These are phyloP conservation scores for Brassica napus DNA, from an alignment of 345 rosid genomes.

Conservation along the genomic window Da-Ae NC_063446.1:5918001-5918500, in stretches of 20 bases:
- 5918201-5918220: constrained; percentile 16
- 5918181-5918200: neutral
- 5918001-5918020: constrained; percentile 5
- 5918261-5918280: neutral
- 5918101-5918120: constrained; percentile 2
- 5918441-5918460: neutral
- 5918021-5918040: constrained; percentile 4
- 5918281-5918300: neutral
- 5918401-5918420: neutral
- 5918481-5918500: constrained; percentile 20
- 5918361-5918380: constrained; percentile 4
- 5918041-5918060: constrained; percentile 23
- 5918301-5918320: neutral
- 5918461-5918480: constrained; percentile 11
- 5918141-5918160: neutral
- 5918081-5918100: constrained; percentile 8
- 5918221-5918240: neutral
- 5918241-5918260: neutral
- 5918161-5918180: constrained; percentile 14
- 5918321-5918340: neutral
- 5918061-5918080: constrained; percentile 17
- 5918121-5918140: neutral
- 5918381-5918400: neutral
- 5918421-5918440: constrained; percentile 19
- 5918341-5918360: neutral